Evolutionary conservation across 2,329 filamentous ascomycete genomes (phyloP).

Genomic region (Periconia macrospinosa): DNA sequence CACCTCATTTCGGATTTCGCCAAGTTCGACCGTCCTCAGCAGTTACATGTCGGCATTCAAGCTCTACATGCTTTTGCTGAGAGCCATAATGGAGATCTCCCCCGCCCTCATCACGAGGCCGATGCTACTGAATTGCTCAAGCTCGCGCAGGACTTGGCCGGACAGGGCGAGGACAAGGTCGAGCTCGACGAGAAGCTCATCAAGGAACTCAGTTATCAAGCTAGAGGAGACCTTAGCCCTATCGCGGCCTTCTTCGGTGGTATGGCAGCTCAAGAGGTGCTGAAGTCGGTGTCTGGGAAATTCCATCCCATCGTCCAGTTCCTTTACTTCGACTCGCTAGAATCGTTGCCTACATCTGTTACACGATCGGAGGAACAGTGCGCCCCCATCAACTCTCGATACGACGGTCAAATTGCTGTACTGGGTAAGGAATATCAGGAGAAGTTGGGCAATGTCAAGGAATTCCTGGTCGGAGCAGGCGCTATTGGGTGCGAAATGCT

Average conservation of each 20-base stretch:
- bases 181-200: constrained; percentile 92
- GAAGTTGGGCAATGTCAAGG: constrained; percentile 84
- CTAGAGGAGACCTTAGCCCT: constrained; percentile 83
- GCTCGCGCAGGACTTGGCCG: constrained; percentile 73
- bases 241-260: constrained; percentile 97
- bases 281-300: constrained; percentile 97
- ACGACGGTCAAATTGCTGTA: constrained; percentile 96
- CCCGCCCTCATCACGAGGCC: constrained; percentile 78
- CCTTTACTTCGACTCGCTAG: constrained; percentile 97
- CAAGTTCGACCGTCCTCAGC: constrained; percentile 92
- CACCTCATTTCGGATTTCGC: constrained; percentile 92
- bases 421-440: constrained; percentile 93
- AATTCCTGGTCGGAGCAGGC: constrained; percentile 94
- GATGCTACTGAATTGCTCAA: constrained; percentile 80
- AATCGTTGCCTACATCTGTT: constrained; percentile 79
- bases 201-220: constrained; percentile 92
- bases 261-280: constrained; percentile 87
- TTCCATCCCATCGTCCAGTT: constrained; percentile 95
- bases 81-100: constrained; percentile 69
- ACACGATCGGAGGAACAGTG: constrained; percentile 83
- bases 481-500: constrained; percentile 99
- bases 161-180: constrained; percentile 66
- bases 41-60: constrained; percentile 90
- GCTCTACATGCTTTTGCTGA: constrained; percentile 86
- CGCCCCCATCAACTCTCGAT: constrained; percentile 80